Evolutionary conservation across 176 grass and related monocot genomes (phyloP).

Genomic region (Themeda triandra): DNA sequence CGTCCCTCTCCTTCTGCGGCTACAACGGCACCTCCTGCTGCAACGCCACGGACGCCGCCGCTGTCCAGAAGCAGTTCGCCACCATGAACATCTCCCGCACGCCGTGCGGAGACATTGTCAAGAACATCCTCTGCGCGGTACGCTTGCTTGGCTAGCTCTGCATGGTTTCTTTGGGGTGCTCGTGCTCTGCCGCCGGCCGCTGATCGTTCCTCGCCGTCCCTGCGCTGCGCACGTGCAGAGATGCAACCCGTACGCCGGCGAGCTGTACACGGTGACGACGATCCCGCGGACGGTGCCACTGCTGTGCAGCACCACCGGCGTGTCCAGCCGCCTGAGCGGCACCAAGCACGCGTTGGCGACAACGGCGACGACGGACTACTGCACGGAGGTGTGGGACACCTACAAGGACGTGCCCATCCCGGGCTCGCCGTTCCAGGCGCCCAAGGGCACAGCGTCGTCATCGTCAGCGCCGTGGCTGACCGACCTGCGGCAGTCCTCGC

Average conservation of each 20-base stretch:
- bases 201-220: background rate
- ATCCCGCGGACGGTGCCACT: slow-evolving; percentile 43
- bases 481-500: slow-evolving; percentile 53
- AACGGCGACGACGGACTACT: slow-evolving; percentile 50
- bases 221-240: slow-evolving; percentile 33
- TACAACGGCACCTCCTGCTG: slow-evolving; percentile 84
- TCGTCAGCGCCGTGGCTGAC: slow-evolving; percentile 57
- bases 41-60: slow-evolving; percentile 63
- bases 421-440: slow-evolving; percentile 52
- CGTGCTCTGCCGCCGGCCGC: background rate
- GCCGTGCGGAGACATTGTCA: slow-evolving; percentile 59
- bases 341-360: background rate
- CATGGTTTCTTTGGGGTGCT: no score
- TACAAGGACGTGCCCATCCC: slow-evolving; percentile 63
- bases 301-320: slow-evolving; percentile 52
- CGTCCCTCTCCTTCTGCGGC: slow-evolving; percentile 64
- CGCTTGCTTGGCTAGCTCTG: no score
- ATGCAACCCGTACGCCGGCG: slow-evolving; percentile 76
- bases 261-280: slow-evolving; percentile 53
- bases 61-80: slow-evolving; percentile 46
- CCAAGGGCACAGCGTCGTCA: slow-evolving; percentile 19
- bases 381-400: slow-evolving; percentile 55
- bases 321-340: slow-evolving; percentile 16
- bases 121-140: slow-evolving; percentile 77
- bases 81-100: slow-evolving; percentile 74